Conservation (phyloP, 805 yeast species). For the Hanseniaspora thailandica region DNA sequence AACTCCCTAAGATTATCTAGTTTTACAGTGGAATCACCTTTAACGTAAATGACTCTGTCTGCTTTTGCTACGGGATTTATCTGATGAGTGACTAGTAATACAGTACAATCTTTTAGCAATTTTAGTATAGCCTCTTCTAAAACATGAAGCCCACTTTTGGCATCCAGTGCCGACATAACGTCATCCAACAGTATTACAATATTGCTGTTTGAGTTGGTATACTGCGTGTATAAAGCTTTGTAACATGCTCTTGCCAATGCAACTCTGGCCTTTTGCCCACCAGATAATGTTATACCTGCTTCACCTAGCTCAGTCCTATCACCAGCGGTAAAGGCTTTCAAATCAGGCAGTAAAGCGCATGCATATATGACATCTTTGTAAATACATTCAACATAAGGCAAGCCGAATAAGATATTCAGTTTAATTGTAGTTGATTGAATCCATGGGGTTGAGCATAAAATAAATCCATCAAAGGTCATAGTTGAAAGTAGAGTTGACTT, state of each 20-base stretch:
- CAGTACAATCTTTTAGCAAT: conserved; percentile 44
- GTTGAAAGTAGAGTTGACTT: conserved; percentile 64
- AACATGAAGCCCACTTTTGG: conserved; percentile 72
- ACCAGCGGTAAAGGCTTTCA: conserved; percentile 57
- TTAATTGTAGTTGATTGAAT: conserved; percentile 67
- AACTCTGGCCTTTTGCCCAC: conserved; percentile 80
- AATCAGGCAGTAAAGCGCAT: conserved; percentile 57
- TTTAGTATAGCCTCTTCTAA: conserved; percentile 59
- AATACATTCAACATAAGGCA: conserved; percentile 36
- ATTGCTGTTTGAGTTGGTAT: too few species aligned
- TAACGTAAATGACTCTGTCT: conserved; percentile 53
- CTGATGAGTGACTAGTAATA: conserved; percentile 77
- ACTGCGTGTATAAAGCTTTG: conserved; percentile 47
- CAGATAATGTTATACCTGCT: conserved; percentile 74
- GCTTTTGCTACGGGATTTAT: conserved; percentile 58
- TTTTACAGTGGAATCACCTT: conserved; percentile 59
- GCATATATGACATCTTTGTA: conserved; percentile 48
- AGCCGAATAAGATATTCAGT: conserved; percentile 64
- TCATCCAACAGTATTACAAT: conserved; percentile 45
- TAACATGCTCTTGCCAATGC: conserved; percentile 72
- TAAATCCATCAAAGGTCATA: conserved; percentile 44
- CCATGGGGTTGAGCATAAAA: conserved; percentile 64
- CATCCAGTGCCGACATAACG: conserved; percentile 75
- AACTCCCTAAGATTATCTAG: conserved; percentile 48
- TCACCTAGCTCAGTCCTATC: conserved; percentile 76